Conservation (phyloP, 2,329 filamentous ascomycete species). For the Colletotrichum lindemuthianum region DNA sequence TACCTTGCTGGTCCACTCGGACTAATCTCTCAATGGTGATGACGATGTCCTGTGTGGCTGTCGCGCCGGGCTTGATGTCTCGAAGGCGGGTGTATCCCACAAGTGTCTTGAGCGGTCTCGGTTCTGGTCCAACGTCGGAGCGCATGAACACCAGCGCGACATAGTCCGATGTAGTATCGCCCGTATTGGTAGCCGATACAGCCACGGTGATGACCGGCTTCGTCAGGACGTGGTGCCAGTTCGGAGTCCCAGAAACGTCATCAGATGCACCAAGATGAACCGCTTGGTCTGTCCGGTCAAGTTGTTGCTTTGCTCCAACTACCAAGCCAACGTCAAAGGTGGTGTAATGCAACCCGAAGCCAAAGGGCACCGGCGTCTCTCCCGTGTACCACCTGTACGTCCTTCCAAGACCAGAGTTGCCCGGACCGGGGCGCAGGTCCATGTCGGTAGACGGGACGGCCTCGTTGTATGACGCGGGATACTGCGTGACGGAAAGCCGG, state of each 20-base stretch:
- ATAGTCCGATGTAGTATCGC: conserved; percentile 59
- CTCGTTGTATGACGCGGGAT: conserved; percentile 61
- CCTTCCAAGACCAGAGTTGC: conserved; percentile 55
- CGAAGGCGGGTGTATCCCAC: conserved; percentile 60
- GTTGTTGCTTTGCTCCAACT: neutral
- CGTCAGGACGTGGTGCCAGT: conserved; percentile 12
- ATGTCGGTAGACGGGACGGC: conserved; percentile 65
- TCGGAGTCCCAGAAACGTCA: neutral
- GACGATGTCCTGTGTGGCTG: conserved; percentile 46
- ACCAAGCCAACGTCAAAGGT: conserved; percentile 51
- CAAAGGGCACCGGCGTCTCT: conserved; percentile 62
- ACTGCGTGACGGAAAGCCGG: conserved; percentile 64
- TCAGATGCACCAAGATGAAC: neutral
- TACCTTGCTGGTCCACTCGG: conserved; percentile 59
- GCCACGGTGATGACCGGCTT: conserved; percentile 43
- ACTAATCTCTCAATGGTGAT: conserved; percentile 60
- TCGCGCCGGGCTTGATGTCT: conserved; percentile 46
- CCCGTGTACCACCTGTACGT: conserved; percentile 68
- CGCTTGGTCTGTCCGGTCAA: neutral
- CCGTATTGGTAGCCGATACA: conserved; percentile 60
- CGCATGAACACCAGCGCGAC: conserved; percentile 61
- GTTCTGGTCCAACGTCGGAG: conserved; percentile 56
- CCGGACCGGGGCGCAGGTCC: conserved; percentile 53
- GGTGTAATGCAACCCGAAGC: conserved; percentile 68
- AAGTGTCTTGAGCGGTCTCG: conserved; percentile 63